Percentiles rank a stretch among this genome's conserved stretches.
Evolutionary conservation across 2,329 filamentous ascomycete genomes (phyloP).

Genomic region (Boeremia exigua): DNA sequence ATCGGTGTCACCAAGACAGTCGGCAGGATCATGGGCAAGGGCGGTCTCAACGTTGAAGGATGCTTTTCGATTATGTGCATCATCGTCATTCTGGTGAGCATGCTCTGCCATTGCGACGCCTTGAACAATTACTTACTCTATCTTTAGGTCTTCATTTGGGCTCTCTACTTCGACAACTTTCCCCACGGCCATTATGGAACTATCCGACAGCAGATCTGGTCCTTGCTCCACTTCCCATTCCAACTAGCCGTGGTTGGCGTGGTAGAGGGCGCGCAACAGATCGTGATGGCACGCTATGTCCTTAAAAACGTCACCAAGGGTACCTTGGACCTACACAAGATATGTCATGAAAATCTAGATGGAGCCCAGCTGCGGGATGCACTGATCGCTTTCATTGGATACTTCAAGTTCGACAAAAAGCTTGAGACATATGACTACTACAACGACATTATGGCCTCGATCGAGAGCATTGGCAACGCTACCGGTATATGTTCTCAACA

Average conservation of each 20-base stretch:
- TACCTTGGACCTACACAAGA: conserved; percentile 47
- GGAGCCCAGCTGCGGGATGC: conserved; percentile 38
- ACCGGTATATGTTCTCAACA: conserved; percentile 39
- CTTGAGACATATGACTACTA: conserved; percentile 33
- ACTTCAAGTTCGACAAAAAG: conserved; percentile 42
- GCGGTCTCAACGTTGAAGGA: conserved; percentile 40
- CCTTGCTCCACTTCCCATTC: conserved; percentile 66
- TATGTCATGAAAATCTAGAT: conserved; percentile 44
- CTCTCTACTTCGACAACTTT: conserved; percentile 66
- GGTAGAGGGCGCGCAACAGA: conserved; percentile 68
- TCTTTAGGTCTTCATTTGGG: conserved; percentile 63
- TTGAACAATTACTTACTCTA: not conserved
- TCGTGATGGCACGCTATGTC: conserved; percentile 56
- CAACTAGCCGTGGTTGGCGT: conserved; percentile 68
- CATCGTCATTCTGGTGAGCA: conserved; percentile 43
- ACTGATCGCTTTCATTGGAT: conserved; percentile 32
- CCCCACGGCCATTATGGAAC: conserved; percentile 57
- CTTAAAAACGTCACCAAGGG: conserved; percentile 54
- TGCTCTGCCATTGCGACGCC: not conserved
- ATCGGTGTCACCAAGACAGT: conserved; percentile 66
- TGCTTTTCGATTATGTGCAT: conserved; percentile 47
- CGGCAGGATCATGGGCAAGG: conserved; percentile 45
- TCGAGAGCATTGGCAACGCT: conserved; percentile 37
- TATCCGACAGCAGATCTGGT: conserved; percentile 66
- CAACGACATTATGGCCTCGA: conserved; percentile 12